Evolutionary conservation across 129 eudicot genomes (phyloP), one percentile per base, ranked within the genome.

Genomic region (Flaveria bidentis): DNA sequence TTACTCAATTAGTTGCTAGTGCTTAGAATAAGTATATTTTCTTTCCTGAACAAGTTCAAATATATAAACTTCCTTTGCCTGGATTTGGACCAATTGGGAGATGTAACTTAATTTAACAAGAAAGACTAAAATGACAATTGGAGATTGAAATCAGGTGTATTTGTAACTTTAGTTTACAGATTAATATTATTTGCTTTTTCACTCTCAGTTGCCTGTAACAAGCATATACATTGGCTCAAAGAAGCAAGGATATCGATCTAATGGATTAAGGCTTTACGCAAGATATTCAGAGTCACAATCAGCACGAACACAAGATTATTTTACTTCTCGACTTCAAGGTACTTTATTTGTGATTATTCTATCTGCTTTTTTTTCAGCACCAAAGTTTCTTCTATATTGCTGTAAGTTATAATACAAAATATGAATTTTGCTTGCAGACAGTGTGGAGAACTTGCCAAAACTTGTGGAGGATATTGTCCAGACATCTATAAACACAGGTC

Each of bases 391-490:
- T 72, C 41, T 28, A 36, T 36, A 1, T 56, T 45, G 58, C 20
- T 61, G 60, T 41, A 58, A 41, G 56, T 61, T 42, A 65, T 76
- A 73, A 47, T 76, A 63, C 20, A 28, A 12, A 47, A 49, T 49
- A 65, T 49, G 15, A 9, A 49, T 65, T 64, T 50, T 26, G 20
- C 50, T 50, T 82, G 81, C 89, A 94, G 98, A 91, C 51, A 80
- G 90, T 52, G 42, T 89, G 33, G 85, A 87, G 80, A 88, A 94
- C 52, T 82, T 94, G 76, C 98, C 96, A n/a, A 90, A 86, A 70
- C 98, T 93, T 76, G 88, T 93, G 72, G 97, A 93, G 82, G 98
- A 93, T 82, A 91, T 91, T 26, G 79, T 94, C 69, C 97, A 87
- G 82, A 94, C 96, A 36, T 94, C 98, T 46, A 78, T 94, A 22